Conservation (phyloP, 2,329 filamentous ascomycete species). For the Chaetothyriales sp. region DNA sequence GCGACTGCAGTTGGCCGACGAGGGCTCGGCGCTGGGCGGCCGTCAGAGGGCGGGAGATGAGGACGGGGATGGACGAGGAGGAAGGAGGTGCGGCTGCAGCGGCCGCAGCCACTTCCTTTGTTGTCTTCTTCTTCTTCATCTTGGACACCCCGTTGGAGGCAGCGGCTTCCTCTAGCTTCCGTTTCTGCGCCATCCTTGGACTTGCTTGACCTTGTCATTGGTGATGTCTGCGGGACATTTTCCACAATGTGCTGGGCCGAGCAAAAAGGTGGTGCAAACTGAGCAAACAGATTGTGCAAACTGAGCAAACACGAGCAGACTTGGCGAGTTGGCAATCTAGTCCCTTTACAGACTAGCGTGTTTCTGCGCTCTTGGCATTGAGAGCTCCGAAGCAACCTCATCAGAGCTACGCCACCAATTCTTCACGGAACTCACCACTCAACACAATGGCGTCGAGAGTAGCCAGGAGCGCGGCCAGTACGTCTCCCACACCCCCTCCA, state of each 20-base stretch:
- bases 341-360: not conserved
- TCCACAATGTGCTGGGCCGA: no score
- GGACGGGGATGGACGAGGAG: constrained; percentile 1
- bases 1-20: constrained; percentile 35
- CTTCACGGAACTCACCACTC: constrained; percentile 4
- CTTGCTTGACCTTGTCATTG: no score
- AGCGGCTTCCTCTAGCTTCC: not conserved
- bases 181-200: not conserved
- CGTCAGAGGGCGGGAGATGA: constrained; percentile 35
- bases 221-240: no score
- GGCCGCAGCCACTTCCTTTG: not conserved
- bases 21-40: constrained; percentile 67
- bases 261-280: not conserved
- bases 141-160: not conserved
- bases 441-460: constrained; percentile 91
- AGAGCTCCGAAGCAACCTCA: not conserved
- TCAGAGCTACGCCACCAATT: not conserved
- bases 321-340: not conserved
- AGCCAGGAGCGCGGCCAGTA: constrained; percentile 89
- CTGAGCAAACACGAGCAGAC: not conserved
- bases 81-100: not conserved
- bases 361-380: constrained; percentile 1
- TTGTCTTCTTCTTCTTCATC: not conserved
- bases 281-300: not conserved
- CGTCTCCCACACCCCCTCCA: constrained; percentile 31